phyloP scores from a whole-genome alignment of 2,329 filamentous ascomycete genomes.

The Teratosphaeria epicoccoides region DNA sequence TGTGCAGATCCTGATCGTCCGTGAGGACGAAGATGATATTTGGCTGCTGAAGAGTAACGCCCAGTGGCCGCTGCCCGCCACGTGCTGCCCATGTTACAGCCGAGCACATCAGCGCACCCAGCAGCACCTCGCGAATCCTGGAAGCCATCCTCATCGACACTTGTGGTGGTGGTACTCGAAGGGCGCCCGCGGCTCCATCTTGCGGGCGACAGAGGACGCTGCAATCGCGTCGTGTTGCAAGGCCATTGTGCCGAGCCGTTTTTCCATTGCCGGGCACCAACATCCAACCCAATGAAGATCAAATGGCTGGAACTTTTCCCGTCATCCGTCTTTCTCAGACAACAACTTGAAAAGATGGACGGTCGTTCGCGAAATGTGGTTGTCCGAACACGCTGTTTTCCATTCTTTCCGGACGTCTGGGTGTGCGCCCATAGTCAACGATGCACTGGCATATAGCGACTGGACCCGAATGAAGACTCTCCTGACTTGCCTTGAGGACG shows the following conservation, averaged over 20 bases:
- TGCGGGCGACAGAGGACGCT: neutral
- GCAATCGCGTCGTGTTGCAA: neutral
- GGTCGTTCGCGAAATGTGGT: too few relatives aligned
- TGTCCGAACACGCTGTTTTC: too few relatives aligned
- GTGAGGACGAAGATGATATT: conserved; percentile 60
- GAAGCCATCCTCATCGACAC: neutral
- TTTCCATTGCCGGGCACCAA: too few relatives aligned
- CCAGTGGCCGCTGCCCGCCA: neutral
- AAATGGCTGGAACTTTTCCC: too few relatives aligned
- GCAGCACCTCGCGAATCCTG: neutral
- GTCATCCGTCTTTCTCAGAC: too few relatives aligned
- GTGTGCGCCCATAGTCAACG: too few relatives aligned
- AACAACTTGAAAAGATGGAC: too few relatives aligned
- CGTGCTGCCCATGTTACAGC: neutral
- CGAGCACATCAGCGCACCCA: neutral
- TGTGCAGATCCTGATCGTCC: conserved; percentile 55
- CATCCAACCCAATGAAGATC: too few relatives aligned
- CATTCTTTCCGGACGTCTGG: too few relatives aligned
- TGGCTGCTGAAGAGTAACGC: conserved; percentile 6
- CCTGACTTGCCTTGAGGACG: too few relatives aligned
- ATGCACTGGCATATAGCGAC: too few relatives aligned
- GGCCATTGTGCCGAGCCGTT: neutral
- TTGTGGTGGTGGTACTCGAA: neutral
- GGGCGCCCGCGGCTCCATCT: neutral
- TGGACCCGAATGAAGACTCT: too few relatives aligned